Evolutionary conservation across 192 early-diverging fungal genomes (phyloP).

Genomic region (Allomyces javanicus): DNA sequence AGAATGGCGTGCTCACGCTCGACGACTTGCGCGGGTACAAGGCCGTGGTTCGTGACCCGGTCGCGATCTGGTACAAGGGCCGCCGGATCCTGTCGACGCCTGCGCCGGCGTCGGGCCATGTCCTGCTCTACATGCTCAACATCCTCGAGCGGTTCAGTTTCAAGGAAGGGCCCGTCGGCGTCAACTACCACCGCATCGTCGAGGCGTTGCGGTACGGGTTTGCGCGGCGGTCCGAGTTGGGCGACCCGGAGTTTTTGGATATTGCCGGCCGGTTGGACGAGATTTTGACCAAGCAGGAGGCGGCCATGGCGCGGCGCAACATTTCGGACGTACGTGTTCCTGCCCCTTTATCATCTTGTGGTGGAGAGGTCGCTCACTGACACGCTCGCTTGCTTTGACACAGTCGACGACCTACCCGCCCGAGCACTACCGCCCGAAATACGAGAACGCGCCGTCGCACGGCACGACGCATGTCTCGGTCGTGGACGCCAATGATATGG

Average conservation of each 20-base stretch:
- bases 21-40: constrained; percentile 53
- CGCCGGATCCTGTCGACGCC: constrained; percentile 45
- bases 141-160: constrained; percentile 68
- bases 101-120: constrained; percentile 64
- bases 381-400: constrained; percentile 43
- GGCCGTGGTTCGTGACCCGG: constrained; percentile 31
- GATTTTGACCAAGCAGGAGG: constrained; percentile 50
- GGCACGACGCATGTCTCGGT: constrained; percentile 85
- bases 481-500: constrained; percentile 11
- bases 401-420: constrained; percentile 32
- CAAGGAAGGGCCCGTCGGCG: constrained; percentile 27
- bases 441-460: constrained; percentile 53
- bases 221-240: constrained; percentile 59
- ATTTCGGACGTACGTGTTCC: constrained; percentile 36
- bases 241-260: constrained; percentile 53
- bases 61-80: constrained; percentile 57
- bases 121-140: constrained; percentile 66
- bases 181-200: constrained; percentile 62
- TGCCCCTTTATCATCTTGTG: constrained; percentile 30
- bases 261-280: constrained; percentile 29
- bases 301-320: constrained; percentile 37
- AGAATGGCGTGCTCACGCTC: constrained; percentile 56
- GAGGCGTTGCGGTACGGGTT: constrained; percentile 76
- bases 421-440: constrained; percentile 59
- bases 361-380: constrained; percentile 61